phyloP scores from a whole-genome alignment of 2,329 filamentous ascomycete genomes.

The Aspergillus ochraceoroseus region DNA sequence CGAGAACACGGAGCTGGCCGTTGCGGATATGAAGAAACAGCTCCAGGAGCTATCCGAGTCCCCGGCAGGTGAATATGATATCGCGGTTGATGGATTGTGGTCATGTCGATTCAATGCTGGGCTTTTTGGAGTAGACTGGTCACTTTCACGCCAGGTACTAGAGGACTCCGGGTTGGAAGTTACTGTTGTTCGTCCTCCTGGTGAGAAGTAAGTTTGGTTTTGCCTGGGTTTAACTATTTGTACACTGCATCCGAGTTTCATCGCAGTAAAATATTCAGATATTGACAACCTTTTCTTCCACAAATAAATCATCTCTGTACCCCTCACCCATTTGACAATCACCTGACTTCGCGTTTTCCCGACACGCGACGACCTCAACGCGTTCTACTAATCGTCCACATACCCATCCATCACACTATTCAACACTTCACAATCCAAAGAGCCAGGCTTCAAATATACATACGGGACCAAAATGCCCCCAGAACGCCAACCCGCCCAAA shows the following conservation, averaged over 20 bases:
- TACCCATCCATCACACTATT: too few relatives aligned
- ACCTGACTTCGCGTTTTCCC: slow-evolving; percentile 21
- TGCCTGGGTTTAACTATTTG: too few relatives aligned
- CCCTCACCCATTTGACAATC: background rate
- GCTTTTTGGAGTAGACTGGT: slow-evolving; percentile 54
- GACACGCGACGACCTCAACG: slow-evolving; percentile 9
- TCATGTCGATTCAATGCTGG: slow-evolving; percentile 57
- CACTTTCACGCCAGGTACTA: slow-evolving; percentile 45
- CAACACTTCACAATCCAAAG: too few relatives aligned
- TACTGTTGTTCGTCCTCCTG: slow-evolving; percentile 32
- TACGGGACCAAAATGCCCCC: slow-evolving; percentile 27
- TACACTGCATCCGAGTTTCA: too few relatives aligned
- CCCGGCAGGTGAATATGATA: slow-evolving; percentile 8
- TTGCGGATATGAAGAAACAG: slow-evolving; percentile 47
- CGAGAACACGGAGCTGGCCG: slow-evolving; percentile 46
- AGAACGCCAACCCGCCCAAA: slow-evolving; percentile 31
- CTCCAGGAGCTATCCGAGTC: slow-evolving; percentile 32
- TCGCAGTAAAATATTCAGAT: too few relatives aligned
- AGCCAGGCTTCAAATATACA: too few relatives aligned
- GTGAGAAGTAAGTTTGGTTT: slow-evolving; percentile 6
- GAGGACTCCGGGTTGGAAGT: slow-evolving; percentile 36
- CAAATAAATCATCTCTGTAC: too few relatives aligned
- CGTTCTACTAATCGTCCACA: too few relatives aligned
- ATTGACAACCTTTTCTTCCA: too few relatives aligned
- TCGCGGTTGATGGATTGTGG: slow-evolving; percentile 36